Conservation (phyloP, 2,329 filamentous ascomycete species). For the Pseudogymnoascus sp. region DNA sequence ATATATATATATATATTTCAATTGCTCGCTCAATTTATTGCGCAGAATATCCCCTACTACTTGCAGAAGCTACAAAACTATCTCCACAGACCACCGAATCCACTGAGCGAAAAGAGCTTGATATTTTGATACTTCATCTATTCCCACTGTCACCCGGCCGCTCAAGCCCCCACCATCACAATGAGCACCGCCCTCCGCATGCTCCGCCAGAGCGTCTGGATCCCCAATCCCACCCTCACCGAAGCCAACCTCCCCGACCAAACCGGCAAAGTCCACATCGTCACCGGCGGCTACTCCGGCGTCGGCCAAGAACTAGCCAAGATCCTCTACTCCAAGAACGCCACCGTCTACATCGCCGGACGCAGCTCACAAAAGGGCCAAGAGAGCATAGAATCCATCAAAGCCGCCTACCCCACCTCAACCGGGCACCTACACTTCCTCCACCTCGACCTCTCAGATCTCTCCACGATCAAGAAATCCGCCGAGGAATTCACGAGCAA, state of each 20-base stretch:
- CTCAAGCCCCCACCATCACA: no score
- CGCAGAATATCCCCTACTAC: no score
- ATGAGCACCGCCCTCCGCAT: no score
- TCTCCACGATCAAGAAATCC: conserved; percentile 32
- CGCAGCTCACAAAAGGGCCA: conserved; percentile 33
- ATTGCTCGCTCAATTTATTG: no score
- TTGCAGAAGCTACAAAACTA: no score
- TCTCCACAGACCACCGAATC: no score
- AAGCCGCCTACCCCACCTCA: conserved; percentile 23
- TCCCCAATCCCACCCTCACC: conserved; percentile 25
- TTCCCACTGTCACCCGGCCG: no score
- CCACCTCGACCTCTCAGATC: conserved; percentile 32
- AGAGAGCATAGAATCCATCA: conserved; percentile 34
- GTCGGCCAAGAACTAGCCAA: conserved; percentile 33
- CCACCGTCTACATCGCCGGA: conserved; percentile 37
- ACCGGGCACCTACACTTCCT: conserved; percentile 32
- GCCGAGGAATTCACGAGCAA: conserved; percentile 30
- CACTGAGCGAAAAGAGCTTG: no score
- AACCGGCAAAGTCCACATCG: conserved; percentile 30
- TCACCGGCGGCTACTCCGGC: conserved; percentile 32
- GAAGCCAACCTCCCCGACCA: conserved; percentile 28
- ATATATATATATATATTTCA: no score
- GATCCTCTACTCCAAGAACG: conserved; percentile 35
- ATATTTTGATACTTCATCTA: no score
- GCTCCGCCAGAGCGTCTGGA: no score